Conservation (phyloP, 148 eudicot genomes). For the Oxyria digyna region DNA sequence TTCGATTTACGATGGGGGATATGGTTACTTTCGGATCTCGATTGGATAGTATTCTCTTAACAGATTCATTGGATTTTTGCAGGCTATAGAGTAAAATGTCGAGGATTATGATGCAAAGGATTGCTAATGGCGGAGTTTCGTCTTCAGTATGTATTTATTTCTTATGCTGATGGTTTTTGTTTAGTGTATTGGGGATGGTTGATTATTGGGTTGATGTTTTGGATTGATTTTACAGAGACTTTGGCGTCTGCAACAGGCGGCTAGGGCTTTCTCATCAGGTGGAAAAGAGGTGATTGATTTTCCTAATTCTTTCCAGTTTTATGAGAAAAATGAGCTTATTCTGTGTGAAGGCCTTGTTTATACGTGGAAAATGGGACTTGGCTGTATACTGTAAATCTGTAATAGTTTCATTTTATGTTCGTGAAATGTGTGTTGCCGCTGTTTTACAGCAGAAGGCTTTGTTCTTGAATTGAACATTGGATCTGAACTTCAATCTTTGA, state of each 20-base stretch:
- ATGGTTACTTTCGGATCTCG: background rate
- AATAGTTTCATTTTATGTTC: background rate
- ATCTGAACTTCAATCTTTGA: background rate
- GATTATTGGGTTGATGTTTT: background rate
- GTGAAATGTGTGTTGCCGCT: background rate
- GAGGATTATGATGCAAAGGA: conserved; percentile 3
- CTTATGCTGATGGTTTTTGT: background rate
- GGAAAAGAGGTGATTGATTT: conserved; percentile 2
- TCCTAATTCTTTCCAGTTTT: background rate
- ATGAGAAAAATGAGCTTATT: background rate
- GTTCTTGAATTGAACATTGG: background rate
- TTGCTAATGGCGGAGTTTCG: conserved; percentile 1
- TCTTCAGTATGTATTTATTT: background rate
- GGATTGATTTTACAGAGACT: conserved; percentile 3
- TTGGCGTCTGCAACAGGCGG: conserved; percentile 10
- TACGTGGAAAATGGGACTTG: background rate
- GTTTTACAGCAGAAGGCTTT: background rate
- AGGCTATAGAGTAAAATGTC: conserved; percentile 2
- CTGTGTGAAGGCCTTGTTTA: background rate
- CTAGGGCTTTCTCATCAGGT: conserved; percentile 9
- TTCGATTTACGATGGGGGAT: background rate
- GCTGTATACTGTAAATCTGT: background rate
- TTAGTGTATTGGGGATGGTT: background rate
- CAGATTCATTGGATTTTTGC: background rate
- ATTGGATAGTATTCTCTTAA: background rate